Conservation (phyloP, 306 rosid genomes). For the Vicia villosa region DNA sequence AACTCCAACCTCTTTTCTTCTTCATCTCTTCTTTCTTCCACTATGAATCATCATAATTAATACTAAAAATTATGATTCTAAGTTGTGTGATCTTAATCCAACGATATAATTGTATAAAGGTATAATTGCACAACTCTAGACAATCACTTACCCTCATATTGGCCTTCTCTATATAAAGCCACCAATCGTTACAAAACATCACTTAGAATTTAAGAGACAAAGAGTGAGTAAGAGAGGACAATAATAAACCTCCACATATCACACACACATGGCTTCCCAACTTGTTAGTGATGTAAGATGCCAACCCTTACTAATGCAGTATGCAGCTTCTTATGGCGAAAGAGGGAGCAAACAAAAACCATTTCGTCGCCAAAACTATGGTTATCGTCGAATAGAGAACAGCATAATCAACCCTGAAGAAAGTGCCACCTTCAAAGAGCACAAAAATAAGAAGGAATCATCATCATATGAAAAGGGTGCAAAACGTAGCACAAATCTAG, state of each 20-base stretch:
- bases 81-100: neutral
- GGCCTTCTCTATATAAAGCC: conserved; percentile 43
- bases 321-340: conserved; percentile 40
- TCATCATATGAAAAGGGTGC: conserved; percentile 8
- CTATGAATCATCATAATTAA: too few species aligned
- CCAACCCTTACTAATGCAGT: conserved; percentile 14
- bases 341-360: conserved; percentile 20
- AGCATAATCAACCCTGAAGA: conserved; percentile 18
- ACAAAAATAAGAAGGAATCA: neutral
- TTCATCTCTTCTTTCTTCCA: too few species aligned
- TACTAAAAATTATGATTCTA: too few species aligned
- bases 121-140: neutral
- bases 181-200: conserved; percentile 14
- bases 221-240: conserved; percentile 26
- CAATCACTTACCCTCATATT: neutral
- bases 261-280: conserved; percentile 40
- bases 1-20: too few species aligned
- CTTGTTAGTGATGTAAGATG: conserved; percentile 31
- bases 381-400: conserved; percentile 23
- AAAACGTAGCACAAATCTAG: conserved; percentile 31
- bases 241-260: conserved; percentile 32
- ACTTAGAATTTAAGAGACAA: conserved; percentile 18
- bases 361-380: conserved; percentile 31
- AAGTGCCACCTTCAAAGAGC: conserved; percentile 28
- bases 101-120: neutral